Percentiles rank a stretch among this genome's conserved stretches.
Evolutionary conservation across 2,329 filamentous ascomycete species (phyloP).

Genomic region (Nigrograna mackinnonii): DNA sequence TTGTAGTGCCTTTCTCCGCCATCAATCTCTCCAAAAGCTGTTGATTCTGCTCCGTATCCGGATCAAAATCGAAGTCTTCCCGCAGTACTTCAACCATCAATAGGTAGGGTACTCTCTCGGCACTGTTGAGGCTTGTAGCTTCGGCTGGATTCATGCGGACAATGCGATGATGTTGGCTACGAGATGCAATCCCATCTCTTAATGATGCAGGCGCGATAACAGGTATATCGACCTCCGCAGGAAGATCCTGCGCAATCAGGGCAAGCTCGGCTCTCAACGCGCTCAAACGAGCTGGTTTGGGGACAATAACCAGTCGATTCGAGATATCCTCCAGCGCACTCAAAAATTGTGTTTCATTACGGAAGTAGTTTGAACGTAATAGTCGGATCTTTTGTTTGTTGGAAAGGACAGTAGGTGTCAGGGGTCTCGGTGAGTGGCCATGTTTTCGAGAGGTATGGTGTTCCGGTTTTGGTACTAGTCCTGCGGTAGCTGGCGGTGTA

Average conservation of each 20-base stretch:
- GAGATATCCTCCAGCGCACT: conserved; percentile 83
- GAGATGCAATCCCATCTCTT: conserved; percentile 71
- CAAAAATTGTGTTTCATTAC: conserved; percentile 78
- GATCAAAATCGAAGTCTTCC: conserved; percentile 83
- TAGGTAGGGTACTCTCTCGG: conserved; percentile 82
- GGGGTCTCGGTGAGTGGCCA: conserved; percentile 59
- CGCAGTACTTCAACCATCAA: conserved; percentile 82
- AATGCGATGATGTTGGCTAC: conserved; percentile 79
- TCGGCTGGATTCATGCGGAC: conserved; percentile 83
- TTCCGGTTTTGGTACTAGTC: conserved; percentile 37
- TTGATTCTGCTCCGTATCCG: conserved; percentile 73
- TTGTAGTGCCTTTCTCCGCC: conserved; percentile 64
- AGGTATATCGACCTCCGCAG: conserved; percentile 82
- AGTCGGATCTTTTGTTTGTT: conserved; percentile 70
- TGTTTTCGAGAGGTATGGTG: conserved; percentile 53
- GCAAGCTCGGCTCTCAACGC: conserved; percentile 80
- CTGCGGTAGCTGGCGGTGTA: conserved; percentile 45
- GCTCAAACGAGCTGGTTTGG: conserved; percentile 79
- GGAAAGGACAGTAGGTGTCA: conserved; percentile 66
- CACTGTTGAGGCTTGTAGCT: conserved; percentile 83
- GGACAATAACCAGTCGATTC: conserved; percentile 79
- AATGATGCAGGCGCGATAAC: conserved; percentile 78
- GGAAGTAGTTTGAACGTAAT: conserved; percentile 80
- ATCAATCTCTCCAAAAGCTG: conserved; percentile 66
- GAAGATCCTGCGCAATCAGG: conserved; percentile 78